Conservation (phyloP, 1,139 yeast species). For the Scheffersomyces cryptocercus region DNA sequence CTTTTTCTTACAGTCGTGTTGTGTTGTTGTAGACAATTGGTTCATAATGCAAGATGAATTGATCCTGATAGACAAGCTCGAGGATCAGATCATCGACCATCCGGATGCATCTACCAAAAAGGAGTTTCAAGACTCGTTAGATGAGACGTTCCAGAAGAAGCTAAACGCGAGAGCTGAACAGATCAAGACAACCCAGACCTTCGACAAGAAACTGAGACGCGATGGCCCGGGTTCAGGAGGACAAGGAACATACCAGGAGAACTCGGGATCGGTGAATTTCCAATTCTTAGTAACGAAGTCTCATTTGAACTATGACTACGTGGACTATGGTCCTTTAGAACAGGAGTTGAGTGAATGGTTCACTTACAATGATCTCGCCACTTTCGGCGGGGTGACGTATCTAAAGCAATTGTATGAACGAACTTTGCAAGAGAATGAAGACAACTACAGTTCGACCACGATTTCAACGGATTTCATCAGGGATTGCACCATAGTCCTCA, state of each 20-base stretch:
- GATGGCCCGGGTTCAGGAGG: conserved; percentile 2
- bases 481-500: not conserved
- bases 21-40: too few species aligned
- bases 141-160: conserved; percentile 47
- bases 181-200: conserved; percentile 21
- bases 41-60: conserved; percentile 34
- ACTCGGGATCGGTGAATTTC: conserved; percentile 8
- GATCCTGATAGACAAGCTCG: conserved; percentile 45
- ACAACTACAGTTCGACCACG: too few species aligned
- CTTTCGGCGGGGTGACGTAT: conserved; percentile 24
- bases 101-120: conserved; percentile 42
- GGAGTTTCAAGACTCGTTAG: conserved; percentile 35
- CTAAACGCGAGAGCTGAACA: conserved; percentile 49
- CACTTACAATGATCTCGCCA: conserved; percentile 46
- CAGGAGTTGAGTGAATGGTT: conserved; percentile 69
- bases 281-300: conserved; percentile 37
- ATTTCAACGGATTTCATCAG: not conserved
- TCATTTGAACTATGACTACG: conserved; percentile 47
- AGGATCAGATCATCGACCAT: conserved; percentile 49
- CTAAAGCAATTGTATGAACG: conserved; percentile 13
- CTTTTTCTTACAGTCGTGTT: too few species aligned
- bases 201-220: conserved; percentile 2
- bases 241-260: not conserved
- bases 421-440: not conserved
- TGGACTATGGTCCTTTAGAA: conserved; percentile 40